A percentile compares a stretch with the other conserved stretches of the same genome.
Conservation (phyloP, 2,329 filamentous ascomycete species). For the Cladosporium sp. region DNA sequence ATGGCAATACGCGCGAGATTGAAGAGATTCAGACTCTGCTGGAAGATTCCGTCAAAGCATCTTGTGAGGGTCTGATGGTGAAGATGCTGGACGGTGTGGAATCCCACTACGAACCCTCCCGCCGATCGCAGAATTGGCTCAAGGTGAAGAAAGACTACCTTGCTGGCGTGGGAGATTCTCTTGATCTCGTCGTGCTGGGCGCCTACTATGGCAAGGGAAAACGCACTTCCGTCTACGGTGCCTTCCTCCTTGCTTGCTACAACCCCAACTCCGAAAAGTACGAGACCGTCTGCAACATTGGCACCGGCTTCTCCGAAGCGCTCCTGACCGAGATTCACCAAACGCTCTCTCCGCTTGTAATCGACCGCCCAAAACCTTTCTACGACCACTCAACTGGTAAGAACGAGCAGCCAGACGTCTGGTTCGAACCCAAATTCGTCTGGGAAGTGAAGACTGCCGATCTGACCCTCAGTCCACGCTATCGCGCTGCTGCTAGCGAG, state of each 20-base stretch:
- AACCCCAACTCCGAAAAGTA: slow-evolving; percentile 78
- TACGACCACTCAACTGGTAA: slow-evolving; percentile 81
- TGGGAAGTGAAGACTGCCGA: slow-evolving; percentile 99
- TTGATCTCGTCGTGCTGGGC: slow-evolving; percentile 92
- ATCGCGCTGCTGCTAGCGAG: slow-evolving; percentile 85
- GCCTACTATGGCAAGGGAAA: slow-evolving; percentile 95
- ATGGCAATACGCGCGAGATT: slow-evolving; percentile 81
- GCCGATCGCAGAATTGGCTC: slow-evolving; percentile 95
- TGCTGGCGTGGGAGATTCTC: slow-evolving; percentile 86
- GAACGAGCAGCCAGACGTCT: slow-evolving; percentile 96
- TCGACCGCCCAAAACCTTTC: slow-evolving; percentile 90
- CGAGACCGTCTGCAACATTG: slow-evolving; percentile 97
- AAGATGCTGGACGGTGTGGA: slow-evolving; percentile 97
- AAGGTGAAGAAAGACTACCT: slow-evolving; percentile 99
- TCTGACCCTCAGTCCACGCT: slow-evolving; percentile 85
- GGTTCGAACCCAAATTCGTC: slow-evolving; percentile 92
- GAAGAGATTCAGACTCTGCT: slow-evolving; percentile 91
- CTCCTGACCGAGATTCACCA: slow-evolving; percentile 83
- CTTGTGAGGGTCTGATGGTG: slow-evolving; percentile 97
- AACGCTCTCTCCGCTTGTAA: slow-evolving; percentile 72
- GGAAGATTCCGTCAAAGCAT: slow-evolving; percentile 92
- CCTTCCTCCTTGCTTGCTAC: slow-evolving; percentile 93
- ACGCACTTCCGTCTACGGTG: slow-evolving; percentile 91
- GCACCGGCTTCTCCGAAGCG: slow-evolving; percentile 94
- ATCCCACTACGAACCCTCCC: slow-evolving; percentile 93